phyloP scores from a whole-genome alignment of 768 basidiomycete species.

The Podaxis sp. region DNA sequence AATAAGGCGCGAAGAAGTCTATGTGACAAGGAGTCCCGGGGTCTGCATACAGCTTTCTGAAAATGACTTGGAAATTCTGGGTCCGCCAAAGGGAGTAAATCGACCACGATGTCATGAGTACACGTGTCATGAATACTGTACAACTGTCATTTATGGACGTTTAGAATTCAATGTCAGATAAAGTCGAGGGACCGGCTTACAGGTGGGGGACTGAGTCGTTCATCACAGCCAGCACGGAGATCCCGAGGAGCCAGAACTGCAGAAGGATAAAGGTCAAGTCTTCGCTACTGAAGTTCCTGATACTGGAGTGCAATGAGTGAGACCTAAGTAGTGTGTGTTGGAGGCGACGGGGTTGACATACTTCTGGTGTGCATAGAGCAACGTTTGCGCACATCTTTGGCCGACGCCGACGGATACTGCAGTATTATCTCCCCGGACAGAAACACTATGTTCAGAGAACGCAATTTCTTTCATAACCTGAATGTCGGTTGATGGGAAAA shows the following conservation, averaged over 20 bases:
- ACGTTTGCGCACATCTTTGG: conserved; percentile 41
- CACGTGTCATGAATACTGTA: conserved; percentile 48
- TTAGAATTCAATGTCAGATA: not conserved
- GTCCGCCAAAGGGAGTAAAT: conserved; percentile 51
- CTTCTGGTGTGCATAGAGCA: conserved; percentile 47
- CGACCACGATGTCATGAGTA: conserved; percentile 50
- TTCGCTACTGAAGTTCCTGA: conserved; percentile 44
- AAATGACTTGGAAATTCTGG: conserved; percentile 27
- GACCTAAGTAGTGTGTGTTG: not conserved
- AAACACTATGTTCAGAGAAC: not conserved
- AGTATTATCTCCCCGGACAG: not conserved
- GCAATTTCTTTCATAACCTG: not conserved
- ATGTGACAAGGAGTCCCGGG: conserved; percentile 48
- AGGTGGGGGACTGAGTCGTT: conserved; percentile 56
- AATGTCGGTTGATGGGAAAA: not conserved
- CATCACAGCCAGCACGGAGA: conserved; percentile 49
- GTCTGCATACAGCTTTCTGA: conserved; percentile 36
- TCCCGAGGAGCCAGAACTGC: conserved; percentile 55
- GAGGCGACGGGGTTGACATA: conserved; percentile 22
- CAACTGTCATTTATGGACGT: conserved; percentile 30
- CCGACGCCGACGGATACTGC: not conserved
- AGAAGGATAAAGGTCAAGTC: conserved; percentile 46
- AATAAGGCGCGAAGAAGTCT: conserved; percentile 47
- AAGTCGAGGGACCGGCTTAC: conserved; percentile 29
- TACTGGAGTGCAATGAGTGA: conserved; percentile 25